These are phyloP conservation scores for Sclerotinia glacialis DNA, from an alignment of 2,329 filamentous ascomycete genomes.

Conservation along the genomic window DNA sequence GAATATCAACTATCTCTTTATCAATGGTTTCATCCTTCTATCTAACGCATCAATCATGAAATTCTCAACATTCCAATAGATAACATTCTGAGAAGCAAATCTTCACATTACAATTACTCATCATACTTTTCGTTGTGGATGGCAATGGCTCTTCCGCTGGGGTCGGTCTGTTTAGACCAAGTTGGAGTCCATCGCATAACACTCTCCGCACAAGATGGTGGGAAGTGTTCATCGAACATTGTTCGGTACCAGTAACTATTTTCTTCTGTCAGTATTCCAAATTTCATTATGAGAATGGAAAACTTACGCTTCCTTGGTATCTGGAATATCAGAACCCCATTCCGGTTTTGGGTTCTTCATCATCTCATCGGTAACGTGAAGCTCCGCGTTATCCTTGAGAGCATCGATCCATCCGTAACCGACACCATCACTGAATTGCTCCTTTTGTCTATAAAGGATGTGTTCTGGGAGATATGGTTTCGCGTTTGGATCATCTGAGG, in stretches of 20 bases:
- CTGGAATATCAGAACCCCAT: constrained; percentile 89
- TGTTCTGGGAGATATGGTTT: constrained; percentile 90
- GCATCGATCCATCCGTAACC: constrained; percentile 99
- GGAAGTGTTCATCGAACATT: constrained; percentile 99
- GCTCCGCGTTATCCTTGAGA: constrained; percentile 89
- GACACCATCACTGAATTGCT: constrained; percentile 98
- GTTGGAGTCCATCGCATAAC: constrained; percentile 97
- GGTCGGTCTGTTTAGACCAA: constrained; percentile 95
- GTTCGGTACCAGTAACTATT: constrained; percentile 87
- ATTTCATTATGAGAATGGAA: neutral
- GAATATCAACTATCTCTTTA: constrained; percentile 14
- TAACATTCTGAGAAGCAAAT: constrained; percentile 7
- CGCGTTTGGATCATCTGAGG: constrained; percentile 74
- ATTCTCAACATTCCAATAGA: constrained; percentile 1
- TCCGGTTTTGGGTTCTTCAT: constrained; percentile 97
- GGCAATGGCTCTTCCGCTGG: constrained; percentile 79
- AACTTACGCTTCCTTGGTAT: constrained; percentile 89
- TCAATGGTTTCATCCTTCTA: constrained; percentile 21
- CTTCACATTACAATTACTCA: constrained; percentile 30
- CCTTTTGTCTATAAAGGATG: constrained; percentile 98
- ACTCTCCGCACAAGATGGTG: constrained; percentile 82
- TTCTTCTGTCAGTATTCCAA: neutral
- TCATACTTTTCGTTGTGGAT: constrained; percentile 75
- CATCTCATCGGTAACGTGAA: constrained; percentile 91
- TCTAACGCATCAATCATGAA: constrained; percentile 20